Base-by-base conservation (phyloP, 495 filamentous ascomycete genomes). In the Xylaria telfairii region DNA sequence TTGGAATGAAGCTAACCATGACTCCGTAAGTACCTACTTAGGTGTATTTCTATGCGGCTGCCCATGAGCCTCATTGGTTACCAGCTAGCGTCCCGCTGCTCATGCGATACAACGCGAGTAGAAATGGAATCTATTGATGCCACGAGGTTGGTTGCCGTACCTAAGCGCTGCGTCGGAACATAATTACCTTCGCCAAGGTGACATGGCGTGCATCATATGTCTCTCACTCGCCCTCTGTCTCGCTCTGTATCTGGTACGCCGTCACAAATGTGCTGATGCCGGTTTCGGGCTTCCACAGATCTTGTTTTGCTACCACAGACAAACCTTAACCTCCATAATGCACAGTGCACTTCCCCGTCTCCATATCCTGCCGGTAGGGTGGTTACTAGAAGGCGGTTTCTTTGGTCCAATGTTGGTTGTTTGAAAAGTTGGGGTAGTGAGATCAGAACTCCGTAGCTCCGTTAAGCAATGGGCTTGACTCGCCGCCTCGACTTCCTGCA, bases 361-460 rank as follows among this genome's bases (percentile, higher is more conserved):
- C 51, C 51, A 54, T 17, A 30, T 30, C 4, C 21, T 7, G 13
- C 12, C 51, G 12, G 17, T 17, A 19, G 26, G 26, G 12, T 54
- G 5, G 6, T 17, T 54, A 12, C 4, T 54, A 2, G 24, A 6
- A 1, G 6, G 17, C 9, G 19, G n/a, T n/a, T 3, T 37, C 34
- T 37, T 37, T 37, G 4, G 34, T 17, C 21, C 24, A 49, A 54
- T 17, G 51, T 1, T 54, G 51, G 30, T 54, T 26, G 13, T 12
- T 17, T 30, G 6, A 54, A 46, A 59, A 59, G 56, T 37, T 37
- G 56, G 56, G 56, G 56, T 59, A 59, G 30, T 59, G 56, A 59
- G 17, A 54, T 66, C 46, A 54, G n/a, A 66, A 66, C 64, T 66
- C 64, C 64, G 64, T 66, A 66, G 28, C 42, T 66, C 64, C 64